Evolutionary conservation across 1,284 basidiomycete genomes (phyloP).

Genomic region (Exobasidium rhododendri): DNA sequence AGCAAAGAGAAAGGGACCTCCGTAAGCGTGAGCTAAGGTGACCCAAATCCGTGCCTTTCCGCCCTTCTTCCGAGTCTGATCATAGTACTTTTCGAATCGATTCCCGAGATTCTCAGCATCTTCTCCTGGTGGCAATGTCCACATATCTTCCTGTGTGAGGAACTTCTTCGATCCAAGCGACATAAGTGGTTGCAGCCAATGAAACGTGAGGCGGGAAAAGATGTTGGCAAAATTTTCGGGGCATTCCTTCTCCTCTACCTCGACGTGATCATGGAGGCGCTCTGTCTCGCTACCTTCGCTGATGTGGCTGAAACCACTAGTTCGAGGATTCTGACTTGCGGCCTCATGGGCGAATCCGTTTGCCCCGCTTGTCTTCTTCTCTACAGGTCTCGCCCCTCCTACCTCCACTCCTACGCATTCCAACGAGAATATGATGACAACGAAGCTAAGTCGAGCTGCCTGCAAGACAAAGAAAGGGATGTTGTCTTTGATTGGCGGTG

Average conservation of each 20-base stretch:
- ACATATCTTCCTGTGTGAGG: conserved; percentile 56
- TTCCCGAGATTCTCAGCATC: conserved; percentile 70
- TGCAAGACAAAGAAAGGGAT: conserved; percentile 35
- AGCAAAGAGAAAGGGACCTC: conserved; percentile 71
- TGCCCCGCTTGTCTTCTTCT: conserved; percentile 13
- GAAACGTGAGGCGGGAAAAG: conserved; percentile 66
- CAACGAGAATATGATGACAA: conserved; percentile 34
- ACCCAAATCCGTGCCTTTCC: conserved; percentile 29
- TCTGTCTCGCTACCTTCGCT: conserved; percentile 43
- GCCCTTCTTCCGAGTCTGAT: conserved; percentile 11
- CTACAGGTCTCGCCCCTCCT: conserved; percentile 17
- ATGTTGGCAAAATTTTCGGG: conserved; percentile 79
- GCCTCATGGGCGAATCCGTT: neutral
- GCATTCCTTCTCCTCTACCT: conserved; percentile 61
- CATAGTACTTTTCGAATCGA: conserved; percentile 59
- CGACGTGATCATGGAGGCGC: conserved; percentile 18
- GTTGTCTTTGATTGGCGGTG: conserved; percentile 25
- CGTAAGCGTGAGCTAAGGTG: conserved; percentile 60
- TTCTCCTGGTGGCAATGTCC: conserved; percentile 60
- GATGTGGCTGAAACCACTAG: conserved; percentile 30
- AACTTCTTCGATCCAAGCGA: conserved; percentile 49
- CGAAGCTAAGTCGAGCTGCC: conserved; percentile 30
- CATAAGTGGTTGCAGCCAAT: conserved; percentile 77
- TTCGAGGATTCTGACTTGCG: neutral
- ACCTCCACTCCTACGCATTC: conserved; percentile 45